Evolutionary conservation across 768 basidiomycete species (phyloP).

Genomic region (Russula lepida): DNA sequence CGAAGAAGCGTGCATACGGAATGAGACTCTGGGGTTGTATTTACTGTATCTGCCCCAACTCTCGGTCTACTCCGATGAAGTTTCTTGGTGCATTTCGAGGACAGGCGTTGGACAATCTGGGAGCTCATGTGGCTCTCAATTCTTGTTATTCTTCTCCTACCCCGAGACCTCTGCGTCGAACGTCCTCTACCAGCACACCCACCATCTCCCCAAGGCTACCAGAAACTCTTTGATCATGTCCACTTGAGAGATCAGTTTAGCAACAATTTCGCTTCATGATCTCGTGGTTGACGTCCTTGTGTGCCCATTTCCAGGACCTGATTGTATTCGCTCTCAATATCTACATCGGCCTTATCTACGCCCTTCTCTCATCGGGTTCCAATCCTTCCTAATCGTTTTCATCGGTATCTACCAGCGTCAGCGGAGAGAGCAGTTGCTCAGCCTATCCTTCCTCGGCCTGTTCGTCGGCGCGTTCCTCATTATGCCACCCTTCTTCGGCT

Average conservation of each 20-base stretch:
- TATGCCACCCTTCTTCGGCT: slow-evolving; percentile 17
- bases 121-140: slow-evolving; percentile 30
- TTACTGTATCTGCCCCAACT: slow-evolving; percentile 27
- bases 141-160: slow-evolving; percentile 26
- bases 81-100: slow-evolving; percentile 29
- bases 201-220: slow-evolving; percentile 27
- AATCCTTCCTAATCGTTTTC: slow-evolving; percentile 31
- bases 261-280: slow-evolving; percentile 17
- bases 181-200: slow-evolving; percentile 28
- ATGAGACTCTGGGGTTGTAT: slow-evolving; percentile 27
- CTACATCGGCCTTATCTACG: slow-evolving; percentile 30
- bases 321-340: slow-evolving; percentile 27
- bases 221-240: slow-evolving; percentile 26
- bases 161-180: slow-evolving; percentile 28
- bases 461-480: slow-evolving; percentile 10
- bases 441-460: slow-evolving; percentile 28
- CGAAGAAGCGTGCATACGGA: slow-evolving; percentile 24
- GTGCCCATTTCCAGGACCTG: slow-evolving; percentile 28
- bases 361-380: slow-evolving; percentile 30
- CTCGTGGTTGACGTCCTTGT: slow-evolving; percentile 26
- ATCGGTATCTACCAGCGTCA: slow-evolving; percentile 28
- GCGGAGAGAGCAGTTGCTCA: slow-evolving; percentile 27
- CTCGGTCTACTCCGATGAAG: slow-evolving; percentile 30
- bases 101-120: too few species aligned
- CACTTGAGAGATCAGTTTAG: slow-evolving; percentile 24